A percentile compares a stretch with the other conserved stretches of the same genome.
phyloP scores from a whole-genome alignment of 306 rosid species.

The Hippophae gyantsensis region DNA sequence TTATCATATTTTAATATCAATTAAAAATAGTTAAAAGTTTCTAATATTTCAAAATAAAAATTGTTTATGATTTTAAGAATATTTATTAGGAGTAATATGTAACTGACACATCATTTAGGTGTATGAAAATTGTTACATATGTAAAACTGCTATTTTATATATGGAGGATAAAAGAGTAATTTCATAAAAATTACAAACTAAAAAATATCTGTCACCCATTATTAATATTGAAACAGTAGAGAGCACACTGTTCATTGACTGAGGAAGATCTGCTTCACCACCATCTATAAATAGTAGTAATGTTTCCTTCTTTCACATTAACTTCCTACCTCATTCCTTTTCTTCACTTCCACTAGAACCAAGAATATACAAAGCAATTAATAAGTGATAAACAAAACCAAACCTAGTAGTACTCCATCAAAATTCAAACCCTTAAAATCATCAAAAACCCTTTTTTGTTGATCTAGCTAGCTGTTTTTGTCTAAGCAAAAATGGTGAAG shows the following conservation, averaged over 20 bases:
- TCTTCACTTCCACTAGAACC: conserved; percentile 23
- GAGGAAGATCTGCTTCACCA: conserved; percentile 1
- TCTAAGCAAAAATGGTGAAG: conserved; percentile 46
- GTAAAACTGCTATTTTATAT: no score
- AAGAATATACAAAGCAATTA: not conserved
- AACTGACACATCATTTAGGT: no score
- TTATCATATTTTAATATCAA: not conserved
- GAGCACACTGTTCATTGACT: conserved; percentile 28
- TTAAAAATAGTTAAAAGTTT: not conserved
- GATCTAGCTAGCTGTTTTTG: not conserved
- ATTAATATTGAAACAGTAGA: not conserved
- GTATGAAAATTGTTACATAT: no score
- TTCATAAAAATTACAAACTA: not conserved
- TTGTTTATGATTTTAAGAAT: not conserved
- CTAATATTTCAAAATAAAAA: not conserved
- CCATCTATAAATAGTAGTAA: conserved; percentile 55
- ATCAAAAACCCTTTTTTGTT: no score
- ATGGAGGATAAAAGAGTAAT: conserved; percentile 4
- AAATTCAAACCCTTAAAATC: no score
- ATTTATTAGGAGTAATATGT: no score
- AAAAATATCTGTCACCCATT: conserved; percentile 45
- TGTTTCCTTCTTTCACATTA: conserved; percentile 21
- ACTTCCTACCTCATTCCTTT: conserved; percentile 20
- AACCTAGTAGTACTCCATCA: not conserved
- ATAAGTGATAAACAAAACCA: not conserved